Evolutionary conservation across 129 eudicot genomes (phyloP).

Genomic region (Deinandra increscens): DNA sequence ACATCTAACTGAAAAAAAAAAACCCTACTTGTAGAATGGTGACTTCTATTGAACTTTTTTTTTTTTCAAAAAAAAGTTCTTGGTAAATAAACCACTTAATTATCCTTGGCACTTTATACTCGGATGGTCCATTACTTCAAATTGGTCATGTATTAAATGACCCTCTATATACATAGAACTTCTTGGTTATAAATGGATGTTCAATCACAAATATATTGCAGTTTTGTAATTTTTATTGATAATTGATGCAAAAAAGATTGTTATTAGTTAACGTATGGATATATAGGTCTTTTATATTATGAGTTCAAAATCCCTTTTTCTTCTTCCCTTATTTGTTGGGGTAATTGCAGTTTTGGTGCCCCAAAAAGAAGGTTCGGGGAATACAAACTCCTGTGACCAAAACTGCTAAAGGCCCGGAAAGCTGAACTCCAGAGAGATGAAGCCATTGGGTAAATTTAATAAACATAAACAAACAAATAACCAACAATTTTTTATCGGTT

Average conservation of each 20-base stretch:
- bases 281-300: not conserved
- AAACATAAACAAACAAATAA: constrained; percentile 9
- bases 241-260: constrained; percentile 2
- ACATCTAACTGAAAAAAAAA: too few relatives aligned
- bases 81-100: too few relatives aligned
- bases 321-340: not conserved
- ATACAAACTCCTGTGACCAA: constrained; percentile 65
- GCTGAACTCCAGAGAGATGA: constrained; percentile 81
- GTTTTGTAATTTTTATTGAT: not conserved
- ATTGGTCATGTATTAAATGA: too few relatives aligned
- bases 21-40: too few relatives aligned
- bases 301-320: not conserved
- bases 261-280: not conserved
- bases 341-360: constrained; percentile 81
- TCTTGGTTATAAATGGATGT: too few relatives aligned
- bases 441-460: constrained; percentile 62
- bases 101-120: too few relatives aligned
- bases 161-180: too few relatives aligned
- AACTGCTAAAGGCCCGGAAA: constrained; percentile 92
- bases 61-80: too few relatives aligned
- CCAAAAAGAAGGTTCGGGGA: constrained; percentile 89
- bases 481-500: not conserved
- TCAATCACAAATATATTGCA: too few relatives aligned
- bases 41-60: too few relatives aligned
- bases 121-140: too few relatives aligned